phyloP scores from a whole-genome alignment of 768 basidiomycete species.

The Phlegmacium glaucopus region DNA sequence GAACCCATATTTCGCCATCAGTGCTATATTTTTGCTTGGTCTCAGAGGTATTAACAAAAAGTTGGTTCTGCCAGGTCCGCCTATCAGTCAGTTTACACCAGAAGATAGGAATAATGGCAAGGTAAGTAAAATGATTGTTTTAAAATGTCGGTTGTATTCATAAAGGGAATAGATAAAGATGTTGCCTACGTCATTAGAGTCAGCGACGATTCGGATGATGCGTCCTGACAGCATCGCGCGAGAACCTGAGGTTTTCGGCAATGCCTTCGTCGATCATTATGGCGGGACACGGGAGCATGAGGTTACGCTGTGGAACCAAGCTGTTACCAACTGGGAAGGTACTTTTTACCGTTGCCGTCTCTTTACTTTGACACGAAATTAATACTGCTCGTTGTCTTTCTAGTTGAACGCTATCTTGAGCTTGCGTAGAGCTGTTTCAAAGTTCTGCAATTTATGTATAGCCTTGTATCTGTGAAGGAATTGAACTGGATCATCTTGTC shows the following conservation, averaged over 20 bases:
- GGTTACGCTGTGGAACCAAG: constrained; percentile 79
- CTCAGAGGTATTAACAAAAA: constrained; percentile 84
- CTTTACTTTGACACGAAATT: background rate
- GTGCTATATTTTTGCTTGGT: constrained; percentile 85
- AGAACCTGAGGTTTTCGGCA: constrained; percentile 68
- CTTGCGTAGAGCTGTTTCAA: constrained; percentile 43
- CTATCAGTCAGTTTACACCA: constrained; percentile 56
- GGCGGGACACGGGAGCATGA: constrained; percentile 95
- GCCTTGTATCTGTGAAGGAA: no score
- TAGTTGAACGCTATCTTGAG: constrained; percentile 86
- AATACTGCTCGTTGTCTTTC: background rate
- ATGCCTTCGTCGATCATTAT: constrained; percentile 92
- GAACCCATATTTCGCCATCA: constrained; percentile 88
- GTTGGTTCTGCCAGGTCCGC: constrained; percentile 62
- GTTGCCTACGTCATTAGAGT: constrained; percentile 76
- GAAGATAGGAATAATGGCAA: constrained; percentile 59
- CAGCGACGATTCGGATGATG: constrained; percentile 83
- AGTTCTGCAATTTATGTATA: no score
- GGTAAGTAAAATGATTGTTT: constrained; percentile 24
- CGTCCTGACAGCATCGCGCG: constrained; percentile 74
- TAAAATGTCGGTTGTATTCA: constrained; percentile 9
- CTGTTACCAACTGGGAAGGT: constrained; percentile 96
- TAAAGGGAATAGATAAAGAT: constrained; percentile 51
- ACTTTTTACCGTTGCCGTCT: constrained; percentile 18
- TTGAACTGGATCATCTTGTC: no score